Evolutionary conservation across 2,329 filamentous ascomycete species (phyloP), one percentile per base, ranked within the genome.

Genomic region (Sporothrix pseudoabietina): DNA sequence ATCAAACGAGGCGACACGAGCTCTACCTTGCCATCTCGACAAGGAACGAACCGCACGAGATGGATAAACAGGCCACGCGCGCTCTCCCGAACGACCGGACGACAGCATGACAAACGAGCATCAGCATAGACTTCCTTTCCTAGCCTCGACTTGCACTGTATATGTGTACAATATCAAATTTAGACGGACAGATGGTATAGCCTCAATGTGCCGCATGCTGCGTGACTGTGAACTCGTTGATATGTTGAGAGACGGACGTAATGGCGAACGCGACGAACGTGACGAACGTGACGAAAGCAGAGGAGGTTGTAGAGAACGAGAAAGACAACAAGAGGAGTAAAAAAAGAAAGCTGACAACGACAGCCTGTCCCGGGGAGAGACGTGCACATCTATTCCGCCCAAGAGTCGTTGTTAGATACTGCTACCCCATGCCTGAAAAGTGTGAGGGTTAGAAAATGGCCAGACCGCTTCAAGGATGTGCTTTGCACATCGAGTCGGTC

Each of bases 151-250:
- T 61, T 76, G 77, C 77, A 80, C 81, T 86, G 83, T 85, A 85
- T 83, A 84, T 83, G 82, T 86, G 85, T 87, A 86, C 83, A 85
- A 84, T 86, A 86, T 72, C 32, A 73, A 82, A 80, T 83, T 81
- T 86, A 85, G 84, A 86, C 80, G 82, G 74, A 71, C 65, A 68
- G 69, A 61, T 71, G 72, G 72, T 65, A 74, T 72, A 39, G 55
- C 59, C 30, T 54, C 10, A 16, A 16, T 65, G 61, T 66, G 59
- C 14, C 44, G 19, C 39, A 26, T 66, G 12, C 16, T 71, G 19
- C 26, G 39, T 63, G 22, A 44, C 10, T 26, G 39, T 22, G 32
- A 22, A 32, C 10, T 8, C 19, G n/a, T 54, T 59, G 69, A n/a
- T 3, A 12, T 57, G 35, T 57, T 3, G n/a, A 39, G 52, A n/a